Evolutionary conservation across 2,329 filamentous ascomycete genomes (phyloP), one percentile per base, ranked within the genome.

Genomic region (Salinomyces thailandicus): DNA sequence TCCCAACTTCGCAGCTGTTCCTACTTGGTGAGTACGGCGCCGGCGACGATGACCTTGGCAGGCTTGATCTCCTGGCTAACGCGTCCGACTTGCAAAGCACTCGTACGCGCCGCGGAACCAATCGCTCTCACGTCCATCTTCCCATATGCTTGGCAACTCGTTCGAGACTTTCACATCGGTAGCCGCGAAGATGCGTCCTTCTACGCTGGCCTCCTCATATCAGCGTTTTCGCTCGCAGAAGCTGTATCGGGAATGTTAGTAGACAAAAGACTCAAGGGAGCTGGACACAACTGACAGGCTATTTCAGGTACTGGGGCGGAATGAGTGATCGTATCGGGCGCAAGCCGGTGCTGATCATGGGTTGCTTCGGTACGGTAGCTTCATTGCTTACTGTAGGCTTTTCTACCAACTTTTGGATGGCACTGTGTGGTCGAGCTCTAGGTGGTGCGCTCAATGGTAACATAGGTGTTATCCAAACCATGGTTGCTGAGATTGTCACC

Each of bases 81-180:
- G 18, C 11, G 8, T 19, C 8, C 5, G 30, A n/a, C 15, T 19
- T 18, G 28, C 22, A 18, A 51, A 93, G 86, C 85, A 59, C 85
- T 94, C 68, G 87, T 93, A 56, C 85, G 87, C 45, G 76, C 95
- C 48, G 84, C 86, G 36, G 87, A 95, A 62, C 87, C 87, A 15
- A 89, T 95, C 51, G 86, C 87, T 34, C 73, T 95, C 46, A 94
- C 86, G 1, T 91, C 84, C 54, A 91, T 94, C 61, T 93, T 89
- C 52, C 87, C 87, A 14, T 95, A 94, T 61, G 84, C 84, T 42
- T 93, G 82, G 81, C 73, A 81, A 42, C 77, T 89, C 49, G 79
- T 89, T 48, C 83, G 83, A 61, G 71, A 77, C 49, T 85, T 85
- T 60, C 55, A 83, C 27, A 71, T 87, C 49, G 82, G 80, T 44